Evolutionary conservation across 352 stramenopile genomes (phyloP).

Genomic region (Achlya hypogyna): DNA sequence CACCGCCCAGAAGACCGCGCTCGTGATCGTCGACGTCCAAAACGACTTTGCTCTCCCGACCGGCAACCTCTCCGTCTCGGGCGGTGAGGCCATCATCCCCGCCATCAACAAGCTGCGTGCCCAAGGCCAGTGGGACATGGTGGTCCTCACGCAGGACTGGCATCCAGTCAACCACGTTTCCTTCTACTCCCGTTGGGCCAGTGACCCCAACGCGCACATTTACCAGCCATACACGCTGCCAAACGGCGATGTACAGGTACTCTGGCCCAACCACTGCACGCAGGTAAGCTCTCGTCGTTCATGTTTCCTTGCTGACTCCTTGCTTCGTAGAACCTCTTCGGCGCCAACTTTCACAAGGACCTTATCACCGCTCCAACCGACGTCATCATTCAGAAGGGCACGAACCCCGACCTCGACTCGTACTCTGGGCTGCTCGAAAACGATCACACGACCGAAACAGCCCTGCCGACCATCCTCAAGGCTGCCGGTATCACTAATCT

Average conservation of each 20-base stretch:
- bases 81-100: slow-evolving; percentile 19
- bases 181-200: slow-evolving; percentile 21
- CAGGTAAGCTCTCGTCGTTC: slow-evolving; percentile 19
- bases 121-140: slow-evolving; percentile 20
- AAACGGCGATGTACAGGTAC: slow-evolving; percentile 14
- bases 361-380: not conserved
- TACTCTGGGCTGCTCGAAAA: slow-evolving; percentile 18
- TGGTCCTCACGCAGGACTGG: slow-evolving; percentile 24
- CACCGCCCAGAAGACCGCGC: slow-evolving; percentile 6
- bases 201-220: not conserved
- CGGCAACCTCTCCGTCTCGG: slow-evolving; percentile 19
- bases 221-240: slow-evolving; percentile 19
- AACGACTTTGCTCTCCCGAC: slow-evolving; percentile 24
- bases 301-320: not conserved
- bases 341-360: not conserved
- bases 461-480: not conserved
- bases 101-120: slow-evolving; percentile 24
- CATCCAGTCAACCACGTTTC: slow-evolving; percentile 23
- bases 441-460: slow-evolving; percentile 10
- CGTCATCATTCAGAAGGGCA: slow-evolving; percentile 16
- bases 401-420: slow-evolving; percentile 4
- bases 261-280: slow-evolving; percentile 27
- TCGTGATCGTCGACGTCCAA: slow-evolving; percentile 24
- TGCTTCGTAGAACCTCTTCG: not conserved
- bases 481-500: not conserved